A percentile compares a stretch with the other conserved stretches of the same genome.
Evolutionary conservation across 176 grass and related monocot species (phyloP).

Genomic region (barley (Hordeum vulgare)): MorexV3_pseudomolecules_assembly NC_058518.1:175287445-175287944

Average conservation of each 20-base stretch:
- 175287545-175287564: constrained; percentile 96
- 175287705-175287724: constrained; percentile 36
- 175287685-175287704: constrained; percentile 24
- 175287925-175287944: background rate
- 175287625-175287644: constrained; percentile 61
- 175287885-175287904: background rate
- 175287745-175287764: constrained; percentile 31
- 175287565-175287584: constrained; percentile 94
- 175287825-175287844: constrained; percentile 14
- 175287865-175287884: background rate
- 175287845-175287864: background rate
- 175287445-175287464: constrained; percentile 5
- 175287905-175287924: background rate
- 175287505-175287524: constrained; percentile 98
- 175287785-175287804: constrained; percentile 42
- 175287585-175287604: constrained; percentile 77
- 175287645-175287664: constrained; percentile 68
- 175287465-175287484: background rate
- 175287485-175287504: constrained; percentile 47
- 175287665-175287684: constrained; percentile 34
- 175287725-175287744: constrained; percentile 29
- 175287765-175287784: constrained; percentile 15
- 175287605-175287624: constrained; percentile 45
- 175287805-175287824: constrained; percentile 38
- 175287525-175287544: constrained; percentile 97